Conservation (phyloP, 441 rosid species). For the Pelargonium cotyledonis region DNA sequence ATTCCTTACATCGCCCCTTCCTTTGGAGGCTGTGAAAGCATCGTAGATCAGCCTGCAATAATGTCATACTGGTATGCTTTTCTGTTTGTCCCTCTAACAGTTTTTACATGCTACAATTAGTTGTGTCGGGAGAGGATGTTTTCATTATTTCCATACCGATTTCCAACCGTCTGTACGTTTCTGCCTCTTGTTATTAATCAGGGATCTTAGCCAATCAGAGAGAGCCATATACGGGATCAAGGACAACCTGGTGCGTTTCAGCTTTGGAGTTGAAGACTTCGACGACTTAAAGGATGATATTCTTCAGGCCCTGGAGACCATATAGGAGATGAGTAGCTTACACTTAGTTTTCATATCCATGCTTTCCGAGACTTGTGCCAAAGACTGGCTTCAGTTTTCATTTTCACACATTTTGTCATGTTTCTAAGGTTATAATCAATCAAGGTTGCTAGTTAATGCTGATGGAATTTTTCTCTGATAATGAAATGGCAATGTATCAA, state of each 20-base stretch:
- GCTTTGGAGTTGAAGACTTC: conserved; percentile 88
- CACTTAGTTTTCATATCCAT: no score
- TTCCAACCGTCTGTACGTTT: not conserved
- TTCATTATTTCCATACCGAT: no score
- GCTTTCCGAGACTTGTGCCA: no score
- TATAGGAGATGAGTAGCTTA: conserved; percentile 21
- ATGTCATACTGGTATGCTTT: conserved; percentile 85
- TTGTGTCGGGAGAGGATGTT: no score
- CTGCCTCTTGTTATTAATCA: conserved; percentile 15
- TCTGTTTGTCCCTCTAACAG: not conserved
- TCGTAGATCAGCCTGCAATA: conserved; percentile 94
- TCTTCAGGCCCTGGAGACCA: conserved; percentile 71
- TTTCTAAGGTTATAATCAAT: no score
- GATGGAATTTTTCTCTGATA: no score
- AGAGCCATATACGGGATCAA: conserved; percentile 71
- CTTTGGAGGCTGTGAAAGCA: conserved; percentile 94
- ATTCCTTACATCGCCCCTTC: conserved; percentile 98
- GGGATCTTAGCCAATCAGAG: conserved; percentile 77
- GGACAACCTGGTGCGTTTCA: conserved; percentile 88
- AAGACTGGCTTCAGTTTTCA: no score
- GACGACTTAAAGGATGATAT: conserved; percentile 78
- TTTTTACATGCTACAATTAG: no score
- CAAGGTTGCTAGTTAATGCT: no score
- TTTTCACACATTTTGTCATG: no score
- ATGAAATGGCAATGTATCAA: no score